Base-by-base conservation (phyloP, 768 basidiomycete species). In the Dioszegia crocea region DNA sequence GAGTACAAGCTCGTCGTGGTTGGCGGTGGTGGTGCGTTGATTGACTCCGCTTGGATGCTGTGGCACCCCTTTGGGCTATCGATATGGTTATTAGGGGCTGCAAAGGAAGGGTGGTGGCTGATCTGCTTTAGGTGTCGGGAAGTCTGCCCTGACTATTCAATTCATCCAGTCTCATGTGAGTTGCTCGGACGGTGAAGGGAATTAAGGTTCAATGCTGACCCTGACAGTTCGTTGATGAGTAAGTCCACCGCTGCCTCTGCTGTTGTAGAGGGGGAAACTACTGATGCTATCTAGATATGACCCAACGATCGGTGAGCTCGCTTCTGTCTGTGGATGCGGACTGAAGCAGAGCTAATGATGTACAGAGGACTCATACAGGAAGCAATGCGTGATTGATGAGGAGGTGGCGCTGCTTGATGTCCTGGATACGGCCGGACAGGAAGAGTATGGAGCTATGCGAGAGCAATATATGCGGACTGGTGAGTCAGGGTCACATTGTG, bases 1-100 rank as follows among this genome's bases (percentile, higher is more conserved):
- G 94, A 98, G 77, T 98, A 98, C 81, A 97, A 97, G 82, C 86
- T 97, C 60, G 94, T 98, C 64, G 94, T 98, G 63, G 94, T 97
- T 62, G 94, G 94, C 48, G 94, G 94, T 74, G 94, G 93, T 84
- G 93, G 92, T 88, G 54, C 72, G 54, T 63, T 40, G 17, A 14
- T 33, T n/a, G n/a, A 61, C 19, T 12, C n/a, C n/a, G n/a, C n/a
- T n/a, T n/a, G n/a, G n/a, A n/a, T n/a, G n/a, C 38, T 12, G 10
- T 17, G 4, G 14, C 47, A 51, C 16, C 10, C 38, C 23, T 29
- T 24, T 46, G 36, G 12, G 36, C 38, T 57, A n/a, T 12, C 39
- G 36, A 26, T 27, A 30, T 4, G 31, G 49, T 39, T 12, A 51
- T n/a, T 16, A 9, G 33, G 31, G 50, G n/a, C n/a, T n/a, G n/a